These are phyloP conservation scores for Pseudisothecium myosuroides DNA, from an alignment of 225 moss, liverwort and hornwort genomes.

Conservation along the genomic window DNA sequence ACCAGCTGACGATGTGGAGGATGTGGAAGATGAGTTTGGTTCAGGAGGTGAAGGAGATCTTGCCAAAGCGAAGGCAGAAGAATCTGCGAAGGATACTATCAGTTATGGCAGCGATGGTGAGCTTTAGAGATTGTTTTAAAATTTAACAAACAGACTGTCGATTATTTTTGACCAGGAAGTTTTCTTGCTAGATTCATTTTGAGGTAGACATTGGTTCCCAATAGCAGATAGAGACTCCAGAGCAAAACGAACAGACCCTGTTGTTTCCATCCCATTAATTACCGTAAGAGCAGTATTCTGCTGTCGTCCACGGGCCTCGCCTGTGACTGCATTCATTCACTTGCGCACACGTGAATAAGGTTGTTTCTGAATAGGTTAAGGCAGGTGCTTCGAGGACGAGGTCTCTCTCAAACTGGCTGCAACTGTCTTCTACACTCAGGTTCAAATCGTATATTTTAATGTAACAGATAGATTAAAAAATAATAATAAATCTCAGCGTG, in stretches of 20 bases:
- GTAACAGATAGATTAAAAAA: neutral
- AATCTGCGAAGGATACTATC: neutral
- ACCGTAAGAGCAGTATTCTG: neutral
- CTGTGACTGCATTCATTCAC: neutral
- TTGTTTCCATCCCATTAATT: neutral
- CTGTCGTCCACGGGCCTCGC: neutral
- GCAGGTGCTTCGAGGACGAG: neutral
- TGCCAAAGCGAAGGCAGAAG: neutral
- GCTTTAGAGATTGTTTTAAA: neutral
- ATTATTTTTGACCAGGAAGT: neutral
- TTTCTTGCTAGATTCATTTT: neutral
- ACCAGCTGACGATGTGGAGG: neutral
- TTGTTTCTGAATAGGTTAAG: neutral
- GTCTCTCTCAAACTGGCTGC: neutral
- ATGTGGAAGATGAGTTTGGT: neutral
- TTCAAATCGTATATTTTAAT: neutral
- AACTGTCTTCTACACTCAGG: neutral
- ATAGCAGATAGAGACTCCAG: neutral
- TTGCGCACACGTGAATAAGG: neutral
- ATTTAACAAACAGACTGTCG: neutral
- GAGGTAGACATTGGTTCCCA: neutral
- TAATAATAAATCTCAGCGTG: too few relatives aligned
- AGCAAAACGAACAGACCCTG: neutral
- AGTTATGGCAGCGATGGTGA: constrained; percentile 21
- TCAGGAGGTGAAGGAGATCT: neutral